Conservation (phyloP, 768 basidiomycete genomes). For the Tylopilus subfusipes region DNA sequence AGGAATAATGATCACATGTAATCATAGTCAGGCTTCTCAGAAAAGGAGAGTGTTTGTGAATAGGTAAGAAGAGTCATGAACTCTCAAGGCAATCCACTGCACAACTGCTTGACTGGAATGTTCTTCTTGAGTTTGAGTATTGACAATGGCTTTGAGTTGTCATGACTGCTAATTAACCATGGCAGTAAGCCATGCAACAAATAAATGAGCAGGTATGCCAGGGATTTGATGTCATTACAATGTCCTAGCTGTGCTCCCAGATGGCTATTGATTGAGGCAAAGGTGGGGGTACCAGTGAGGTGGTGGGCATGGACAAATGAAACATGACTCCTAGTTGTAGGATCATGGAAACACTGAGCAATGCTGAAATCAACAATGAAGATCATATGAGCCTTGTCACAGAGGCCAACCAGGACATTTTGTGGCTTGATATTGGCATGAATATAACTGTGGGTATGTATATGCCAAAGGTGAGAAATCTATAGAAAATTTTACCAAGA, state of each 20-base stretch:
- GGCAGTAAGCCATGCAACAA: background rate
- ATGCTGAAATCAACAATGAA: background rate
- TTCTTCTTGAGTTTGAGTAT: too few species aligned
- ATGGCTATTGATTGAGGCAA: conserved; percentile 1
- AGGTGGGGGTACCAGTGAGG: background rate
- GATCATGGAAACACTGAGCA: background rate
- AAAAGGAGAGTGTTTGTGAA: background rate
- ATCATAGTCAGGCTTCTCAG: too few species aligned
- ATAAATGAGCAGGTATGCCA: background rate
- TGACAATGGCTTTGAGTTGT: background rate
- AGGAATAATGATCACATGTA: background rate
- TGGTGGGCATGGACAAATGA: background rate
- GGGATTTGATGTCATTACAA: background rate
- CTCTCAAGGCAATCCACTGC: background rate
- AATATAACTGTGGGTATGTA: background rate
- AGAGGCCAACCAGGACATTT: background rate
- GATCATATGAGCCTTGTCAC: background rate
- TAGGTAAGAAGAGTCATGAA: background rate
- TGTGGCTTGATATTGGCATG: background rate
- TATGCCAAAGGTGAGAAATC: background rate
- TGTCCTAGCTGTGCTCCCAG: background rate
- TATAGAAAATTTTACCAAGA: background rate
- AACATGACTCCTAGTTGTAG: background rate
- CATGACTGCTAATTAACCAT: background rate
- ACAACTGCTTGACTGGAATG: background rate